Evolutionary conservation across 164 flowering plant species (phyloP), one percentile per base, ranked within the genome.

Genomic region (Buxus sempervirens): DNA sequence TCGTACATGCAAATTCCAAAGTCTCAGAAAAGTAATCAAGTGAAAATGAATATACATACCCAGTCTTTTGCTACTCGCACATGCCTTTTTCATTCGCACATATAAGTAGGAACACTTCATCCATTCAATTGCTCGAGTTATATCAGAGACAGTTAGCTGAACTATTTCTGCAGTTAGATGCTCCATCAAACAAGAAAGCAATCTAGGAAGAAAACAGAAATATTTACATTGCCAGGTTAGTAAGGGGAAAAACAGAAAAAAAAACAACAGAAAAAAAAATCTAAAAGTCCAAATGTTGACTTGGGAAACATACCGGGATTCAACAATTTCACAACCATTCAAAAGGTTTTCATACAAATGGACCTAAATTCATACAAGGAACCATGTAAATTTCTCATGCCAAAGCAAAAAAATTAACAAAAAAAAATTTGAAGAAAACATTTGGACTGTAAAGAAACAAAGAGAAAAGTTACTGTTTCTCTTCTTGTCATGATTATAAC

Each of bases 111-210:
- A 95, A 80, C 96, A 95, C 77, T 89, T 88, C 84, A 95, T 85
- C 97, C 98, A 93, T 72, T 92, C 98, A 74, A 96, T 93, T 68
- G 98, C 98, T 60, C 82, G 82, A 70, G 91, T 79, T 62, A 96
- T 85, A 77, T 96, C 98, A 62, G 91, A 71, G 68, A 96, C 77
- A 23, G 90, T 93, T 67, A 88, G 79, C 77, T 93, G 98, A 77
- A 96, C 99, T 78, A 96, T 91, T 83, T 96, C 98, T 6, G 99
- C 97, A 63, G 92, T 91, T 51, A 96, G 87, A 85, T 96, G 96
- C 87, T 93, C 98, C 65, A 86, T 86, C 72, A 86, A 63, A 68
- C 92, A 89, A 55, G 98, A 83, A 70, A 93, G 97, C 86, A 93
- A 80, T 73, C 99, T 93, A 74, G 58, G 59, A 45, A 4, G 49